Evolutionary conservation across 2,329 filamentous ascomycete species (phyloP).

Genomic region (Colletotrichum graminicola): DNA sequence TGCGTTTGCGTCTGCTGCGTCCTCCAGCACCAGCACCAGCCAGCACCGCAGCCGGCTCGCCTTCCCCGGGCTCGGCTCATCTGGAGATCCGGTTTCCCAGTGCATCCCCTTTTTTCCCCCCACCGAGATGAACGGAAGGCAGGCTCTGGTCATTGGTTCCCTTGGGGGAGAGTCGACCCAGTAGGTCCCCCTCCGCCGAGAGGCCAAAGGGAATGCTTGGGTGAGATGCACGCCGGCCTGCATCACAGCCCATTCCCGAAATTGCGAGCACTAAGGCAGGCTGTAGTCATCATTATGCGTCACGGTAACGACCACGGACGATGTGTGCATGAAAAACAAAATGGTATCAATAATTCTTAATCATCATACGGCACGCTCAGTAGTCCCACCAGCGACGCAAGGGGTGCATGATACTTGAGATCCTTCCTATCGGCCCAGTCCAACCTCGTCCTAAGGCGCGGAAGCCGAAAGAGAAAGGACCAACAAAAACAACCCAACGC

Average conservation of each 20-base stretch:
- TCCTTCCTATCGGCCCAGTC: constrained; percentile 38
- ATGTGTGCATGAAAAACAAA: neutral
- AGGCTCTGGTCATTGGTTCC: neutral
- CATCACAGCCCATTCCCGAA: neutral
- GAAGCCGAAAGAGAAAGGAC: neutral
- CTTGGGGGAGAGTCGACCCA: neutral
- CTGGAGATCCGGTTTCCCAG: neutral
- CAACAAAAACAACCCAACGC: constrained; percentile 25
- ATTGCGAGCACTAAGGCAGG: neutral
- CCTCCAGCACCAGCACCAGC: neutral
- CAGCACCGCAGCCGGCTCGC: neutral
- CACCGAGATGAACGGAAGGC: neutral
- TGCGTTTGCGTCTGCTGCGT: neutral
- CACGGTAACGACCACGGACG: neutral
- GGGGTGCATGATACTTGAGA: constrained; percentile 38
- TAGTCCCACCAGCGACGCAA: constrained; percentile 32
- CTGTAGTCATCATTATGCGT: neutral
- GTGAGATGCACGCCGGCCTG: neutral
- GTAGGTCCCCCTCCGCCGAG: neutral
- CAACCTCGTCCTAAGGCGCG: neutral
- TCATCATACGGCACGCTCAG: constrained; percentile 30
- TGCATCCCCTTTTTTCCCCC: neutral
- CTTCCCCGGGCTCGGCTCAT: neutral
- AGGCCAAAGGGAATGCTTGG: neutral
- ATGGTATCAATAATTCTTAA: constrained; percentile 35